Percentiles rank a stretch among this genome's conserved stretches.
These are phyloP conservation scores for Ramalina intermedia DNA, from an alignment of 495 filamentous ascomycete genomes.

Conservation along the genomic window DNA sequence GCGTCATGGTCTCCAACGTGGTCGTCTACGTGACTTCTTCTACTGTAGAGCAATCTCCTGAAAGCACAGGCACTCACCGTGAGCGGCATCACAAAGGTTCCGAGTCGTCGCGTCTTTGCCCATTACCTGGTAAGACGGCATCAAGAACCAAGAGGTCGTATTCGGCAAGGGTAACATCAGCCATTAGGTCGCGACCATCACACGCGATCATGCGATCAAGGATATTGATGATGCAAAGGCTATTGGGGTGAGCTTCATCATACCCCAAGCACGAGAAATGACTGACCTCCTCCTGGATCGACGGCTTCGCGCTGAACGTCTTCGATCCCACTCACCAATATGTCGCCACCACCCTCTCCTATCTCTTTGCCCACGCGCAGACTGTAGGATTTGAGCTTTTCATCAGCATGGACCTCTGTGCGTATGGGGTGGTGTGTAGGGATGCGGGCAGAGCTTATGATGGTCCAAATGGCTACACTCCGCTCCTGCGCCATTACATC, in stretches of 20 bases:
- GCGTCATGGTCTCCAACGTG: too few species aligned
- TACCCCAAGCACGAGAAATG: too few species aligned
- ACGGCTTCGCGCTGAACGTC: conserved; percentile 21
- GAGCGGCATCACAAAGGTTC: too few species aligned
- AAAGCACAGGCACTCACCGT: too few species aligned
- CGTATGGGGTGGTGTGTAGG: not conserved
- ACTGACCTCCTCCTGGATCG: conserved; percentile 5
- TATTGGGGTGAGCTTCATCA: conserved; percentile 6
- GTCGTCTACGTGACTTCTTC: too few species aligned
- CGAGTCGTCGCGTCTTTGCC: conserved; percentile 13
- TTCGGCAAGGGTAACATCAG: not conserved
- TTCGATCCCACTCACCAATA: conserved; percentile 12
- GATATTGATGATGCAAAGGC: conserved; percentile 18
- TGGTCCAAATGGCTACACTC: not conserved
- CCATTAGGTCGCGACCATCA: conserved; percentile 13
- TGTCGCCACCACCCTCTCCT: conserved; percentile 7
- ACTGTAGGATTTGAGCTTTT: conserved; percentile 19
- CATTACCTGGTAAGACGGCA: conserved; percentile 20
- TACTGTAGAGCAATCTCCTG: too few species aligned
- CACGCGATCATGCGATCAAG: conserved; percentile 12
- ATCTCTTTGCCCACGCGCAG: conserved; percentile 12
- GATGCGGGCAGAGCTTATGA: not conserved
- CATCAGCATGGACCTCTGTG: conserved; percentile 17
- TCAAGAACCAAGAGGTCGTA: not conserved
- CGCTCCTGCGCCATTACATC: conserved; percentile 1